Evolutionary conservation across 2,329 filamentous ascomycete species (phyloP).

Genomic region (Xylariaceae sp.): DNA sequence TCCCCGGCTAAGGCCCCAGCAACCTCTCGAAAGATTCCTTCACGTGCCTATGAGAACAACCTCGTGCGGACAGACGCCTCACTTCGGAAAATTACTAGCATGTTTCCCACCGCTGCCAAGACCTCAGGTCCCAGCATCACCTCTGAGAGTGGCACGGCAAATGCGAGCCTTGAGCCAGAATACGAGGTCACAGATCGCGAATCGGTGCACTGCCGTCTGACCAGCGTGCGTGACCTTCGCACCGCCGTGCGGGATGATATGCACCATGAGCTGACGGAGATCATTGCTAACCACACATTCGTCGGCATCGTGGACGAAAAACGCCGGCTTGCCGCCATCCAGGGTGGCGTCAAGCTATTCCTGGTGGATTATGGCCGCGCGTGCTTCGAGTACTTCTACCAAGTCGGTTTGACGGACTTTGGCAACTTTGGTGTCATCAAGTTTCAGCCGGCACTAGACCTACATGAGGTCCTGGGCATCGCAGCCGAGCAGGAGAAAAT

Average conservation of each 20-base stretch:
- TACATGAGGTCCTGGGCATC: conserved; percentile 74
- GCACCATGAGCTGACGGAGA: conserved; percentile 85
- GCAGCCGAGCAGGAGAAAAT: conserved; percentile 74
- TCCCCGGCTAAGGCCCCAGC: conserved; percentile 44
- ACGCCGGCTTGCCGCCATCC: conserved; percentile 88
- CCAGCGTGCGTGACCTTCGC: conserved; percentile 86
- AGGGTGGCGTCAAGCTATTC: conserved; percentile 90
- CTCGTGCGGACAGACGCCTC: conserved; percentile 89
- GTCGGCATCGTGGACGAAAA: conserved; percentile 90
- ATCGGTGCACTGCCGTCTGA: conserved; percentile 73
- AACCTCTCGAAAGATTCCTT: conserved; percentile 50
- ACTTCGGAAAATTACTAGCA: conserved; percentile 92
- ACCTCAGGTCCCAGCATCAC: conserved; percentile 42
- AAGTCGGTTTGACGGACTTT: conserved; percentile 92
- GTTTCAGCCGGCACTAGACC: conserved; percentile 76
- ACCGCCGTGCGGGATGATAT: conserved; percentile 79
- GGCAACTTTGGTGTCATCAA: conserved; percentile 89
- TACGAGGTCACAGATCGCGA: conserved; percentile 78
- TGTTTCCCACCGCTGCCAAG: conserved; percentile 71
- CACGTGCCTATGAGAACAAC: conserved; percentile 80
- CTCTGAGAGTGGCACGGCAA: conserved; percentile 33
- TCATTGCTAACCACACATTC: conserved; percentile 88
- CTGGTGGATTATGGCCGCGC: conserved; percentile 91
- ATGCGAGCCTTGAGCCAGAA: conserved; percentile 44
- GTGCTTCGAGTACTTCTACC: conserved; percentile 92